Percentiles rank a stretch among this genome's conserved stretches.
phyloP scores from a whole-genome alignment of 768 basidiomycete genomes.

The Porphyrellus cyaneotinctus region DNA sequence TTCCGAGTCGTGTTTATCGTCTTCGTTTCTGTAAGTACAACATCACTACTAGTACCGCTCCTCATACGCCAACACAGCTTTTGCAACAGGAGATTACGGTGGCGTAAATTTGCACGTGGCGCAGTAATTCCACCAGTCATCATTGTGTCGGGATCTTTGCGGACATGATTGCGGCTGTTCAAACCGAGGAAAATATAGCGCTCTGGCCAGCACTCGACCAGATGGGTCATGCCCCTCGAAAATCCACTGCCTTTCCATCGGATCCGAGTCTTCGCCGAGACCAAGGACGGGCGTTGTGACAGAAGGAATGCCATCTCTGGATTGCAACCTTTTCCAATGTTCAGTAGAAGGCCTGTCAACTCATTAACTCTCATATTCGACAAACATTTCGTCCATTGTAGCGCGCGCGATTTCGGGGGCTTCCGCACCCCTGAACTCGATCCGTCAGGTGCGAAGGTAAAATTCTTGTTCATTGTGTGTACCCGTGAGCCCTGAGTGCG shows the following conservation, averaged over 20 bases:
- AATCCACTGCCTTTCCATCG: conserved; percentile 42
- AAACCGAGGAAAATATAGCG: conserved; percentile 72
- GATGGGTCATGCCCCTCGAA: conserved; percentile 66
- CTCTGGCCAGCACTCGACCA: conserved; percentile 86
- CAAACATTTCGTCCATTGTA: conserved; percentile 86
- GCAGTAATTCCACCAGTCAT: conserved; percentile 43
- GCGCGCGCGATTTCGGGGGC: conserved; percentile 79
- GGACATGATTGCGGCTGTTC: conserved; percentile 41
- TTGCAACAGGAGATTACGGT: too few relatives aligned
- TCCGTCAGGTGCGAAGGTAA: conserved; percentile 79
- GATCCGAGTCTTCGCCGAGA: conserved; percentile 65
- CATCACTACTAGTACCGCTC: too few relatives aligned
- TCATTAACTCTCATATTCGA: conserved; percentile 68
- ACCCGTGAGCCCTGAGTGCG: conserved; percentile 66
- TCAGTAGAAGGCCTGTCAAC: conserved; percentile 55
- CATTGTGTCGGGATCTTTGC: conserved; percentile 3
- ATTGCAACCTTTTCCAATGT: conserved; percentile 65
- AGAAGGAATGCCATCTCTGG: conserved; percentile 73
- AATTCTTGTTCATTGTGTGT: conserved; percentile 82
- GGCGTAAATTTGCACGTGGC: conserved; percentile 73
- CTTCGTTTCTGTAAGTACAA: too few relatives aligned
- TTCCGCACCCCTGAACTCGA: conserved; percentile 81
- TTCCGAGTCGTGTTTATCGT: too few relatives aligned
- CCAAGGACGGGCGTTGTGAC: conserved; percentile 74
- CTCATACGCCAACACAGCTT: too few relatives aligned